Percentiles rank a stretch among this genome's conserved stretches.
Evolutionary conservation across 805 yeast species (phyloP).

Genomic region (Lachancea fermentati): DNA sequence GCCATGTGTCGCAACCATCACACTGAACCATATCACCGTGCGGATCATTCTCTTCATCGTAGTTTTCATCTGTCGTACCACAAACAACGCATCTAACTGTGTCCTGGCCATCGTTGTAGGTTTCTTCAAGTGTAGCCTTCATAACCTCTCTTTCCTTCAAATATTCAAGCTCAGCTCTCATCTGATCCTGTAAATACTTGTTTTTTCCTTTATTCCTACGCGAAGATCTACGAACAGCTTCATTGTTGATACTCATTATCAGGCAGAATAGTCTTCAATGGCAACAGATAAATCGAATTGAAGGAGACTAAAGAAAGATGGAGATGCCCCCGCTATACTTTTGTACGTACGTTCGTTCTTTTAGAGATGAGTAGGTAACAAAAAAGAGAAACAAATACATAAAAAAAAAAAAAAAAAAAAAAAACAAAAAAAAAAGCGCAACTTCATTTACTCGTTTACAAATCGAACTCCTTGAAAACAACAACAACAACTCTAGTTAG

Average conservation of each 20-base stretch:
- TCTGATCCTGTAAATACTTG: slow-evolving; percentile 24
- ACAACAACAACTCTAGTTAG: background rate
- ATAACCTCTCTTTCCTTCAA: slow-evolving; percentile 3
- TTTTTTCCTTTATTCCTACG: slow-evolving; percentile 41
- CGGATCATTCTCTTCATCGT: slow-evolving; percentile 49
- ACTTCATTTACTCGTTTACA: background rate
- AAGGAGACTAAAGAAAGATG: too few species aligned
- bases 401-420: slow-evolving; percentile 2
- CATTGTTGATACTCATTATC: background rate
- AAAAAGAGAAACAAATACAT: background rate
- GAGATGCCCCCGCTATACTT: too few species aligned
- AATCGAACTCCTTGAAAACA: background rate
- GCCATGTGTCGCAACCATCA: slow-evolving; percentile 65
- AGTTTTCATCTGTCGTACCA: slow-evolving; percentile 52
- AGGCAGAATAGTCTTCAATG: too few species aligned
- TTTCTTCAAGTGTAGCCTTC: background rate
- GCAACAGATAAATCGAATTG: too few species aligned
- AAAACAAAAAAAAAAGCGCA: background rate
- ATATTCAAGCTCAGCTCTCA: slow-evolving; percentile 16
- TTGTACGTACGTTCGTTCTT: too few species aligned
- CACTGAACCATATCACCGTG: slow-evolving; percentile 59
- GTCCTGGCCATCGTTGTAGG: slow-evolving; percentile 11
- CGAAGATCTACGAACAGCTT: slow-evolving; percentile 36
- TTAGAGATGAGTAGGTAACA: background rate
- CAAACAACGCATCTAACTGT: slow-evolving; percentile 55